phyloP scores from a whole-genome alignment of 2,329 filamentous ascomycete genomes.

The Fulvia fulva region DNA sequence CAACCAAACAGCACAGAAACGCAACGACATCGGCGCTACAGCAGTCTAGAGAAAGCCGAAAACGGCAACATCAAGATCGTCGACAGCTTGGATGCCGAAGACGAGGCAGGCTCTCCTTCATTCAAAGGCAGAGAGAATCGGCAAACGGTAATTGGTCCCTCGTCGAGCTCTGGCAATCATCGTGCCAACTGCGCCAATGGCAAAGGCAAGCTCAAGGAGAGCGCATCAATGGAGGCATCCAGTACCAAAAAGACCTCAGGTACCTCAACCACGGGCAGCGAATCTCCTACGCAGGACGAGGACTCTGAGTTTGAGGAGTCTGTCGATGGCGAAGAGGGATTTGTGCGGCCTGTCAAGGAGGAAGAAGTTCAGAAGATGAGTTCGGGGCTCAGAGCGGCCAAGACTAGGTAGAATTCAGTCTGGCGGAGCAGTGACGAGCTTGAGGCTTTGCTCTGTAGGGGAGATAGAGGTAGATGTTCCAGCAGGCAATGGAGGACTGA shows the following conservation, averaged over 20 bases:
- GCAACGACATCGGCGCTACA: constrained; percentile 15
- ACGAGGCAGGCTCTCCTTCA: background rate
- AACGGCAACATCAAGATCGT: constrained; percentile 15
- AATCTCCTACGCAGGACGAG: background rate
- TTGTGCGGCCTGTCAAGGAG: constrained; percentile 16
- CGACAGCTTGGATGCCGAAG: constrained; percentile 7
- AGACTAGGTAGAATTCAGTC: constrained; percentile 4
- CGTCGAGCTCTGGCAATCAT: background rate
- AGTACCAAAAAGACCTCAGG: background rate
- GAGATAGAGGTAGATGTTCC: background rate
- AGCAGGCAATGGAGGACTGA: background rate
- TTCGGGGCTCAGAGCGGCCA: constrained; percentile 10
- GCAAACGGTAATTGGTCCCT: constrained; percentile 20
- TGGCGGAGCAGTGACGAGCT: background rate
- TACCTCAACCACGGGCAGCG: background rate
- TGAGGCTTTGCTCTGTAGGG: background rate
- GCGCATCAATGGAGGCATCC: constrained; percentile 10
- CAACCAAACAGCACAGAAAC: constrained; percentile 3
- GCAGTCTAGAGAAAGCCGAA: constrained; percentile 16
- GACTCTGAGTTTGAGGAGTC: constrained; percentile 1
- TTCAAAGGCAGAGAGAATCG: constrained; percentile 11
- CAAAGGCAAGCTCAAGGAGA: constrained; percentile 1
- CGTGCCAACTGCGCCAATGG: background rate
- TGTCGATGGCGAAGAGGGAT: constrained; percentile 18
- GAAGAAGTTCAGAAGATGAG: constrained; percentile 20